These are phyloP conservation scores for Saturnispora saitoi DNA, from an alignment of 805 yeast species.

Conservation along the genomic window DNA sequence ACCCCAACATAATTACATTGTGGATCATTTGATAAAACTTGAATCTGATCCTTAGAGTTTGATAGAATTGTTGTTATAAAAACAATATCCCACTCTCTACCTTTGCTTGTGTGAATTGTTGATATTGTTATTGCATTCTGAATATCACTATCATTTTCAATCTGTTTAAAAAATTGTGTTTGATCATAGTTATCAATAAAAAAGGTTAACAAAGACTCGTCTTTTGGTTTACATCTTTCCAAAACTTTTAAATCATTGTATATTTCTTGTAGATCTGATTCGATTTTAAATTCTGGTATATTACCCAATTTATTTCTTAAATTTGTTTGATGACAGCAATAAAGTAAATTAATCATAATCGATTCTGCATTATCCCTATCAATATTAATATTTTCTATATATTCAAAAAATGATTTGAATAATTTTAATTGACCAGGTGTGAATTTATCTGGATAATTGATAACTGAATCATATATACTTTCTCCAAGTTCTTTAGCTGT, in stretches of 20 bases:
- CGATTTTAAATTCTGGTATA: slow-evolving; percentile 19
- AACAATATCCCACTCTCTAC: slow-evolving; percentile 64
- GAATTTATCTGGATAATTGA: not conserved
- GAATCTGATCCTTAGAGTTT: not conserved
- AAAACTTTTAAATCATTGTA: slow-evolving; percentile 25
- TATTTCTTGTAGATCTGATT: slow-evolving; percentile 29
- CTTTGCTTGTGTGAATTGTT: slow-evolving; percentile 69
- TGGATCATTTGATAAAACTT: not conserved
- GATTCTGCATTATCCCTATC: slow-evolving; percentile 29
- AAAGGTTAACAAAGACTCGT: slow-evolving; percentile 28
- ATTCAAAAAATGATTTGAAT: not conserved
- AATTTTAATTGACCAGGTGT: slow-evolving; percentile 3
- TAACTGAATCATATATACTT: slow-evolving; percentile 15
- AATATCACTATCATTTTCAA: slow-evolving; percentile 15
- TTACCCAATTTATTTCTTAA: slow-evolving; percentile 25
- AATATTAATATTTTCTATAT: slow-evolving; percentile 10
- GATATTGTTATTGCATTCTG: slow-evolving; percentile 40
- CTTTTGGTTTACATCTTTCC: slow-evolving; percentile 20
- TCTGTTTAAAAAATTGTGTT: slow-evolving; percentile 18
- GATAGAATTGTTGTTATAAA: slow-evolving; percentile 32
- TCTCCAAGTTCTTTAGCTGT: slow-evolving; percentile 10
- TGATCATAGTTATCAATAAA: slow-evolving; percentile 32
- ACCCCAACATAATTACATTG: slow-evolving; percentile 48
- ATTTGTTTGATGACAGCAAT: slow-evolving; percentile 29
- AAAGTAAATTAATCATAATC: slow-evolving; percentile 29